Conservation (phyloP, 2,329 filamentous ascomycete genomes). For the Basipetospora chlamydospora region DNA sequence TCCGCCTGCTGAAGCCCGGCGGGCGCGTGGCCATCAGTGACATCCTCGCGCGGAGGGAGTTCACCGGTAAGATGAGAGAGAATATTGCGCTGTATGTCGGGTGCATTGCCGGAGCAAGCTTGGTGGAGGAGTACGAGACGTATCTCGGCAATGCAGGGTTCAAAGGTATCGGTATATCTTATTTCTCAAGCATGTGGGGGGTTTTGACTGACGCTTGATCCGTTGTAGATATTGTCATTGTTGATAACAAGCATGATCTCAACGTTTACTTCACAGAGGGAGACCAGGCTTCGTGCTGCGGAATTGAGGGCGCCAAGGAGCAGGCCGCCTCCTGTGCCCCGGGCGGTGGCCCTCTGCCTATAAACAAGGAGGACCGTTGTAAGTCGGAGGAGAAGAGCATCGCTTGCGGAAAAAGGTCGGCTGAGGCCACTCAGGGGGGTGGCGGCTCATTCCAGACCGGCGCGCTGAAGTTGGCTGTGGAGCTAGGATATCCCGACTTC, state of each 20-base stretch:
- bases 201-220: neutral
- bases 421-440: neutral
- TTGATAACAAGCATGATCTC: neutral
- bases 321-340: neutral
- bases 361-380: no score
- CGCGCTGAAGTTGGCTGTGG: constrained; percentile 19
- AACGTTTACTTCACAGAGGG: neutral
- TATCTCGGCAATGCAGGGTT: constrained; percentile 38
- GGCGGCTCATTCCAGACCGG: constrained; percentile 23
- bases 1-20: constrained; percentile 38
- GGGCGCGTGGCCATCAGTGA: constrained; percentile 46
- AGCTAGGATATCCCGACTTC: constrained; percentile 22
- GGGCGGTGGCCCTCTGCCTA: neutral
- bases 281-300: neutral
- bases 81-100: constrained; percentile 42
- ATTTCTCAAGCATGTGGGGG: neutral
- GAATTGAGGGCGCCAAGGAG: neutral
- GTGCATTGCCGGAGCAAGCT: constrained; percentile 43
- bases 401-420: neutral
- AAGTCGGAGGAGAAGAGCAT: neutral
- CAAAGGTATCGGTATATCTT: constrained; percentile 18
- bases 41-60: constrained; percentile 35
- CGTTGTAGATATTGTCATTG: neutral
- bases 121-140: constrained; percentile 32
- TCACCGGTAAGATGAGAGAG: constrained; percentile 31